phyloP scores from a whole-genome alignment of 2,329 filamentous ascomycete genomes.

The Aspergillus chevalieri region DNA sequence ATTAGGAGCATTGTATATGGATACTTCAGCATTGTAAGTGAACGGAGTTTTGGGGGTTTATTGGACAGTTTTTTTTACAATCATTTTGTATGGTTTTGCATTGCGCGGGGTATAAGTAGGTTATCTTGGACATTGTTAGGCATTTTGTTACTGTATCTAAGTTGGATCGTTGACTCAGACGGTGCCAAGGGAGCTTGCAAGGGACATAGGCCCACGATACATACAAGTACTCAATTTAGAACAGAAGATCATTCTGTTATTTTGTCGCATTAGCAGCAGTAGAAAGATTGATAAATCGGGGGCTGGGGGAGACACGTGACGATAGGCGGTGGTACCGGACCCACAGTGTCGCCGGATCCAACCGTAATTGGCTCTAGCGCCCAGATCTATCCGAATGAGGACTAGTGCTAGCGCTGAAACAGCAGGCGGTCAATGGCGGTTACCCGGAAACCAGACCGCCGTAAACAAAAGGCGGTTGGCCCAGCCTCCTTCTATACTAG shows the following conservation, averaged over 20 bases:
- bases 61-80: background rate
- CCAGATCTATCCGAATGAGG: constrained; percentile 5
- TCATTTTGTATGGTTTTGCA: background rate
- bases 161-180: background rate
- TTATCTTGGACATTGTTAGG: constrained; percentile 4
- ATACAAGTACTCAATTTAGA: background rate
- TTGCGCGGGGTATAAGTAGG: background rate
- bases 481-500: constrained; percentile 33
- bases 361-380: constrained; percentile 6
- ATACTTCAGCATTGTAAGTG: background rate
- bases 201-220: background rate
- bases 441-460: constrained; percentile 29
- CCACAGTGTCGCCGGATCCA: background rate
- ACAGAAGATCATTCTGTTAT: background rate
- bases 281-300: constrained; percentile 4
- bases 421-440: constrained; percentile 25
- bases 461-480: constrained; percentile 40
- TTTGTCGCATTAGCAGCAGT: background rate
- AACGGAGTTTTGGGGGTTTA: background rate
- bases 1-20: constrained; percentile 1
- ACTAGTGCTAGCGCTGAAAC: constrained; percentile 4
- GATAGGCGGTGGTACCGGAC: constrained; percentile 9
- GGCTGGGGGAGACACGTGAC: constrained; percentile 14
- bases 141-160: background rate
- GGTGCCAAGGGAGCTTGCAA: background rate